Evolutionary conservation across 208 protist species (phyloP).

Genomic region (Tritrichomonas foetus): DNA sequence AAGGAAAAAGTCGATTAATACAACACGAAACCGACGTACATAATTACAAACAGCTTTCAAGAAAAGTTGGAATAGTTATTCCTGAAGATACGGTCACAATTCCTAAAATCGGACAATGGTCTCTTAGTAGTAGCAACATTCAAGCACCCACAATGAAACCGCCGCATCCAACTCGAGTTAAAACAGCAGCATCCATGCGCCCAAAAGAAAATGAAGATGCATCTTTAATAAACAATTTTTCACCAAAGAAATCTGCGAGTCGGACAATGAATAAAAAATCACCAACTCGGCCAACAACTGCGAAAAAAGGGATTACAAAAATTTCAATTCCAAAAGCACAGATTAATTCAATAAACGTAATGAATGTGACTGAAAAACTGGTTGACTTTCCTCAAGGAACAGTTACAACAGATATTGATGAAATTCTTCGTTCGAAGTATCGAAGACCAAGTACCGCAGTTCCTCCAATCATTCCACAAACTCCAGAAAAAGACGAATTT

Average conservation of each 20-base stretch:
- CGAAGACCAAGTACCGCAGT: not conserved
- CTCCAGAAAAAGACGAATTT: not conserved
- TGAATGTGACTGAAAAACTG: not conserved
- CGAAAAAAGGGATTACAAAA: not conserved
- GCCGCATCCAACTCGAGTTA: not conserved
- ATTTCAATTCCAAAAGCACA: not conserved
- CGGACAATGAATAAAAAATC: not conserved
- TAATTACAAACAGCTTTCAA: not conserved
- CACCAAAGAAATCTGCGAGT: not conserved
- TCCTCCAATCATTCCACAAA: not conserved
- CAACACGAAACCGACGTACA: not conserved
- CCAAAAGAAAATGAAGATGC: not conserved
- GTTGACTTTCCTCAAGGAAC: slow-evolving; percentile 9
- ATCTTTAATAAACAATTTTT: not conserved
- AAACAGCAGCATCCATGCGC: not conserved
- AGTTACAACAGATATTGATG: slow-evolving; percentile 35
- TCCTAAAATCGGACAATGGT: slow-evolving; percentile 39
- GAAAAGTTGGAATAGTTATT: not conserved
- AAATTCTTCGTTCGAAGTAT: not conserved
- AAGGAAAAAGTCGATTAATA: slow-evolving; percentile 6
- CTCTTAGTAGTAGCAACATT: not conserved
- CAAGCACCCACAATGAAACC: not conserved
- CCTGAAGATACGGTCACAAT: slow-evolving; percentile 12
- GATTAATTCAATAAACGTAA: not conserved
- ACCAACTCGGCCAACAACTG: not conserved